Evolutionary conservation across 495 filamentous ascomycete species (phyloP), one percentile per base, ranked within the genome.

Genomic region (Hypoxylon intermedium): DNA sequence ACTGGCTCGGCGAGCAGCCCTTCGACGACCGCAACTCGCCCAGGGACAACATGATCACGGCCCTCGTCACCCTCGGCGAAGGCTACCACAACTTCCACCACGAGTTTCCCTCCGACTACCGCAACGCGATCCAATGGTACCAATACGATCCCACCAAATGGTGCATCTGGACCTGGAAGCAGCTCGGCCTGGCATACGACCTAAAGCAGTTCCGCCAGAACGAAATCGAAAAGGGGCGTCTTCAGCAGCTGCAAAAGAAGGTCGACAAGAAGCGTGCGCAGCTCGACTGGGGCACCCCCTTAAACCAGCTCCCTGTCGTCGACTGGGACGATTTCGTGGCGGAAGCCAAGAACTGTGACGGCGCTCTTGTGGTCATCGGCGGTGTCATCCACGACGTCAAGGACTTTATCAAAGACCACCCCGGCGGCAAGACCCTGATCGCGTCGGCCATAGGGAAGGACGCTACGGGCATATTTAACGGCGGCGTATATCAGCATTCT

Each of bases 81-180:
- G 93, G 93, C 48, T 98, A 98, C 80, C 93, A 98, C 83, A 97
- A 96, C 82, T 98, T 98, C 86, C 93, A 98, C 82, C 93, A 98
- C 83, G 93, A 98, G 73, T 98, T 98, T 80, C 93, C 93, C 48
- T 94, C 91, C 11, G 93, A 98, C 75, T 97, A 97, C 88, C 91
- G 93, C 73, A 98, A 98, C 75, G 94, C 93, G 47, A 95, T 98
- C 60, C 81, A 97, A 71, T 97, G 92, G 91, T 89, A 89, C 80
- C 93, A 98, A 81, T 98, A 98, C 70, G 93, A 98, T 76, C 93
- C 93, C 16, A 98, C 93, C 75, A 98, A 98, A 83, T 97, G 93
- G 93, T 83, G 76, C 74, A 98, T 98, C 83, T 95, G 89, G 89
- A 70, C 81, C 63, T 93, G 87, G 88, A 97, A 97, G 87, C 85